Evolutionary conservation across 2,329 filamentous ascomycete species (phyloP), one percentile per base, ranked within the genome.

Genomic region (Biscogniauxia mediterranea): DNA sequence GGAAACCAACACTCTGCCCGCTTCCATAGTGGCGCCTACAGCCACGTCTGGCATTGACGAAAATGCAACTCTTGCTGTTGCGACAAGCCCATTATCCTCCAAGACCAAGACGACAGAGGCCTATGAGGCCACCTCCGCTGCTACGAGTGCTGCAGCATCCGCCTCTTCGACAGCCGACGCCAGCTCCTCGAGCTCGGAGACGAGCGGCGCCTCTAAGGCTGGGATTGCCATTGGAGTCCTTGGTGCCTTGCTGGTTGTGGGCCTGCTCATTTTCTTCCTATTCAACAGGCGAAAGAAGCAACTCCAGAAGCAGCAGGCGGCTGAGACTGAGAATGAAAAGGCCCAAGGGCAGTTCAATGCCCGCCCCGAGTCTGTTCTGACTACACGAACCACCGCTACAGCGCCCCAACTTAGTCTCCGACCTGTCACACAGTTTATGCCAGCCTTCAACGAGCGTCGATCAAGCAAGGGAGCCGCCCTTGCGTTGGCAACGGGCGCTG

Each of bases 221-320:
- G 95, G 95, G 62, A 85, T 97, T 64, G 92, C 89, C 5, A 88
- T 97, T 72, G 93, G 93, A 70, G 86, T 96, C 54, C 77, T 97
- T 32, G 81, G 89, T 6, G 85, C 85, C 55, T 69, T 97, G 25
- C 84, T 89, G 32, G 76, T 89, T 2, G 73, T 95, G 25, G 85
- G 87, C 28, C 79, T 87, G n/a, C 74, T 90, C 21, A 80, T 90
- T 20, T 89, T 92, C 72, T 87, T 96, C 74, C 74, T 92, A 62
- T 84, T 93, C 73, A 88, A 84, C 68, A 82, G 78, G 69, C 86
- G 87, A 71, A 91, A 89, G 81, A 91, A 89, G 82, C 85, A 88
- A 74, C 79, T 83, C 65, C 74, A 79, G 63, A 78, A 84, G 55
- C 78, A 84, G 68, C 76, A 76, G 67, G 61, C 81, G 67, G 72